Conservation (phyloP, 1,284 basidiomycete genomes). For the Trametes hirsuta region DNA sequence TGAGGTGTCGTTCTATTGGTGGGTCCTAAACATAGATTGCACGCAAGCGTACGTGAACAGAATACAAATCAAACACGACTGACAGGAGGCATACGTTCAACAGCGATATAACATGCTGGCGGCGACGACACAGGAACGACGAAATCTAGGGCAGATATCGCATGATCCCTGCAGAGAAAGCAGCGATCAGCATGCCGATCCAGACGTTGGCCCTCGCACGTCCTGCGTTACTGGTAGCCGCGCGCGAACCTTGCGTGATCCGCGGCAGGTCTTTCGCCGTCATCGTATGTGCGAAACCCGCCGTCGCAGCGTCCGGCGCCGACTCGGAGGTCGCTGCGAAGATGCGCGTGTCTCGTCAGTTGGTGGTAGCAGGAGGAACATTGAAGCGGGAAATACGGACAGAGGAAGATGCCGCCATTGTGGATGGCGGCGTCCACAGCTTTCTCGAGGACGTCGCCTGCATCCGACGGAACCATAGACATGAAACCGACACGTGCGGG, state of each 20-base stretch:
- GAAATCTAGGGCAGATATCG: no score
- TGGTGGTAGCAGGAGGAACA: not conserved
- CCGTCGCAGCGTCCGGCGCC: constrained; percentile 31
- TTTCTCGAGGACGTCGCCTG: constrained; percentile 41
- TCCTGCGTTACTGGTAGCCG: constrained; percentile 7
- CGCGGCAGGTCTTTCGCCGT: constrained; percentile 18
- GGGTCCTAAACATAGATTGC: no score
- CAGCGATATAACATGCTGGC: not conserved
- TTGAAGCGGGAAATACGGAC: constrained; percentile 33
- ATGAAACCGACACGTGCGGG: constrained; percentile 67
- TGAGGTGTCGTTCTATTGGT: no score
- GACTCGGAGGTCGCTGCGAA: constrained; percentile 32
- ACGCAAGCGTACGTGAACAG: no score
- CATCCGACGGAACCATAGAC: constrained; percentile 64
- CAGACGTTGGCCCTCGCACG: not conserved
- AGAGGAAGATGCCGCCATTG: constrained; percentile 45
- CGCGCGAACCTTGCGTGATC: constrained; percentile 17
- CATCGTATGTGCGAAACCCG: constrained; percentile 15
- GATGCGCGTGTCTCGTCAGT: not conserved
- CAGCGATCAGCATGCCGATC: constrained; percentile 9
- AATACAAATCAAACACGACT: not conserved
- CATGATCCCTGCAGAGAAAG: constrained; percentile 6
- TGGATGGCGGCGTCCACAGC: constrained; percentile 43
- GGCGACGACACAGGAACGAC: no score
- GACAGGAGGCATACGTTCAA: not conserved